Evolutionary conservation across 495 filamentous ascomycete species (phyloP), one percentile per base, ranked within the genome.

Genomic region (Podospora pseudopauciseta): DNA sequence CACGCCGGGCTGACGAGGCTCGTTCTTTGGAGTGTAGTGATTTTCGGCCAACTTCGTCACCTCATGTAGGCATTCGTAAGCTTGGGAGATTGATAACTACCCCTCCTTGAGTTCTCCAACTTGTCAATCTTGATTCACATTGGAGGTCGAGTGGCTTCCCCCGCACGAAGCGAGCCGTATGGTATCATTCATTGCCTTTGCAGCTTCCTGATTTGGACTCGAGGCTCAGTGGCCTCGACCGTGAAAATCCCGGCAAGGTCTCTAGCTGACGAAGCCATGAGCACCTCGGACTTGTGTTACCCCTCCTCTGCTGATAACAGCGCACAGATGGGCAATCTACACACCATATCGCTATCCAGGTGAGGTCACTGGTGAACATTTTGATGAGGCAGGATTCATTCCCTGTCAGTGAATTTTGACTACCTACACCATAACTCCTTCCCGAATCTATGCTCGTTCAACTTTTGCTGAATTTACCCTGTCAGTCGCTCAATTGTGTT

Each of bases 141-240:
- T 49, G 39, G 15, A 49, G 9, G 39, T 13, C 13, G 39, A 49
- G 9, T 13, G 39, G 39, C 15, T 49, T 3, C 39, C 39, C 39
- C 39, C 39, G 34, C 34, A 39, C 34, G 6, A 5, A 11, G 11
- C 15, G 7, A 3, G 2, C 2, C 39, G 15, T 49, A 49, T 13
- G 39, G 39, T 49, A 23, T 11, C 55, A 26, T 58, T 58, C 9
- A n/a, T 16, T 23, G 23, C 30, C 7, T 32, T 58, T 28, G 59
- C 23, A 61, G 59, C 59, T 61, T 32, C 59, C 59, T 28, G 7
- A 16, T 61, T 61, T 61, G 56, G 23, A 58, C n/a, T 58, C n/a
- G 23, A 58, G 6, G 15, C 6, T 58, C 56, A 20, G 3, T 27
- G 2, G 39, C 39, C 15, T 49, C 13, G 5, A 5, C 39, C 39